A percentile compares a stretch with the other conserved stretches of the same genome.
phyloP scores from a whole-genome alignment of 495 filamentous ascomycete genomes.

The Xylaria curta region DNA sequence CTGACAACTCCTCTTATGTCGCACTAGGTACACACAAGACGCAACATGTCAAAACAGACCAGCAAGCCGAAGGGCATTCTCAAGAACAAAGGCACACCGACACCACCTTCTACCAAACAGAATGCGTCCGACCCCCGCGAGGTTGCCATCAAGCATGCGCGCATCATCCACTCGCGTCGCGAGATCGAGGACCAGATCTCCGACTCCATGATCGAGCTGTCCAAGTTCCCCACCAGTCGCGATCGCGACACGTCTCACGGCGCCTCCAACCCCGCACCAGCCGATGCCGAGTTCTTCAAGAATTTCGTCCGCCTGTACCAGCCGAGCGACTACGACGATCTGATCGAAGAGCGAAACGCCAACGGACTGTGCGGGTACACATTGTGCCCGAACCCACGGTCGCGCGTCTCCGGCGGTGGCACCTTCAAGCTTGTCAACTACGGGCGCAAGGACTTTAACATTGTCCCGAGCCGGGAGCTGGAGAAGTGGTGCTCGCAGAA shows the following conservation, averaged over 20 bases:
- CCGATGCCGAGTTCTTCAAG: slow-evolving; percentile 65
- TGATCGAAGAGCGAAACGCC: slow-evolving; percentile 86
- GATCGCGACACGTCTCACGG: slow-evolving; percentile 53
- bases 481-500: slow-evolving; percentile 87
- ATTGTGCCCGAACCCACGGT: slow-evolving; percentile 68
- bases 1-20: no score
- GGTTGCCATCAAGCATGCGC: slow-evolving; percentile 80
- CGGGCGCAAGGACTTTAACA: slow-evolving; percentile 58
- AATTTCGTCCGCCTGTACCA: slow-evolving; percentile 71
- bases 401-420: slow-evolving; percentile 49
- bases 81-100: slow-evolving; percentile 52
- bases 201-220: slow-evolving; percentile 69
- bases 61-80: slow-evolving; percentile 58
- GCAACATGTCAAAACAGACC: slow-evolving; percentile 18
- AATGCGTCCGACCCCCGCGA: slow-evolving; percentile 52
- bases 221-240: slow-evolving; percentile 68
- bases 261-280: slow-evolving; percentile 62
- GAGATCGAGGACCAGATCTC: slow-evolving; percentile 64
- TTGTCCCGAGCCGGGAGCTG: slow-evolving; percentile 65
- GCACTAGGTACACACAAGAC: background rate
- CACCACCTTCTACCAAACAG: slow-evolving; percentile 41
- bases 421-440: slow-evolving; percentile 55
- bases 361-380: slow-evolving; percentile 80
- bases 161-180: slow-evolving; percentile 77
- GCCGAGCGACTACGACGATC: slow-evolving; percentile 82